Conservation (phyloP, 371 early-diverging fungal species). For the Mucor plumbeus region DNA sequence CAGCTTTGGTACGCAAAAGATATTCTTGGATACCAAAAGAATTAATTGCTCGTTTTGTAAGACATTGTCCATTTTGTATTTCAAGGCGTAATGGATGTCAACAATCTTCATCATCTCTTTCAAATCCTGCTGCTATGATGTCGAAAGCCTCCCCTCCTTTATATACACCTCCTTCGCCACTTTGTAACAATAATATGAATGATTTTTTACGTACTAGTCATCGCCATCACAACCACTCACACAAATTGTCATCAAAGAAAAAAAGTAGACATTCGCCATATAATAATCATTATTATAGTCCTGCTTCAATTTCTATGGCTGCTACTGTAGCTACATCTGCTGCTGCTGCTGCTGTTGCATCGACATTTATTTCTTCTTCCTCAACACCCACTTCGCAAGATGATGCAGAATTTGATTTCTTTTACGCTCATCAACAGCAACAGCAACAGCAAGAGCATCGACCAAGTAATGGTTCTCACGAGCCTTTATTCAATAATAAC, state of each 20-base stretch:
- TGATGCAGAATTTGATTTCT: slow-evolving; percentile 17
- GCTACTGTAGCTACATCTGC: slow-evolving; percentile 33
- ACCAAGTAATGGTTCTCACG: neutral
- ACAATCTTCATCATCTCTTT: neutral
- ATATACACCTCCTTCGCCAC: slow-evolving; percentile 1
- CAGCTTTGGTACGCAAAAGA: slow-evolving; percentile 59
- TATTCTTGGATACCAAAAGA: slow-evolving; percentile 70
- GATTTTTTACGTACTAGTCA: neutral
- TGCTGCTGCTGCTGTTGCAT: slow-evolving; percentile 33
- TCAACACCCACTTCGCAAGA: neutral
- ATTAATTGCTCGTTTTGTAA: slow-evolving; percentile 62
- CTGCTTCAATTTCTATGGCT: slow-evolving; percentile 17
- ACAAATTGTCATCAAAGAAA: neutral
- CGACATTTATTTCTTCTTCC: slow-evolving; percentile 1
- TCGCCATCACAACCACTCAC: neutral
- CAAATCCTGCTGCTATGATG: neutral
- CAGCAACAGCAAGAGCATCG: neutral
- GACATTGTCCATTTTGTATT: slow-evolving; percentile 61
- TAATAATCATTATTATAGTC: neutral
- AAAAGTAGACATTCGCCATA: neutral
- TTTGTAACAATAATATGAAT: neutral
- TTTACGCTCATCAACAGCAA: slow-evolving; percentile 11
- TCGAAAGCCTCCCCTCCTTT: slow-evolving; percentile 1
- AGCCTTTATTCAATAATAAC: slow-evolving; percentile 6
- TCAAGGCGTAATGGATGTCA: slow-evolving; percentile 46